Base-by-base conservation (phyloP, 2,329 filamentous ascomycete species). In the Beauveria medogensis region DNA sequence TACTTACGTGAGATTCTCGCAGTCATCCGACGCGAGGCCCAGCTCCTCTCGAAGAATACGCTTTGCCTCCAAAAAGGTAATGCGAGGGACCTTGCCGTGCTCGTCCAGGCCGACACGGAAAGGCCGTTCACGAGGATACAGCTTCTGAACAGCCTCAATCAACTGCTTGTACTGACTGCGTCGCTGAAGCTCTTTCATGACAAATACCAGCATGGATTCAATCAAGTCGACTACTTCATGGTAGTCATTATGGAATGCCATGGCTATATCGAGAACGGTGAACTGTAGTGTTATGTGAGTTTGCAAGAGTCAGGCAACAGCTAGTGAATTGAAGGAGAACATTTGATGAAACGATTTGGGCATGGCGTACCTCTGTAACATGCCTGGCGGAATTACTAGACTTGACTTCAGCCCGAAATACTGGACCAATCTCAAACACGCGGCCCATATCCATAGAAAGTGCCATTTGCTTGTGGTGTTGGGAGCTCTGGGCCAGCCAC, bases 401-500 rank as follows among this genome's bases (percentile, higher is more conserved):
- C 18, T 46, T 55, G 18, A 18, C 40, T 30, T 55, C 53, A 37
- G 53, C 53, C 6, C 53, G 53, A 10, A 55, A 55, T 6, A 55
- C 53, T 1, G 53, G 53, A 18, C 53, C 53, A 46, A 55, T 55
- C 53, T 55, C 53, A 46, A 55, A 55, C 4, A 55, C 53, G 8
- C 53, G 53, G 10, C 46, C 26, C 41, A 55, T 46, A 14, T 55
- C 53, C 53, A 55, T 55, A 1, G 53, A 14, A 28, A 55, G 53
- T 34, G 53, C 53, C 53, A 55, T 55, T 44, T 55, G 53, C 40
- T 55, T 55, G 53, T 55, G 53, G 41, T 55, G 53, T n/a, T 55
- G 53, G 3, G 53, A 46, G 41, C 53, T 55, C 53, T 55, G 53
- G 18, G 53, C 40, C 10, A 55, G 41, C 53, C 53, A 55, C 18